phyloP scores from a whole-genome alignment of 192 early-diverging fungal species.

The Linnemannia schmuckeri region DNA sequence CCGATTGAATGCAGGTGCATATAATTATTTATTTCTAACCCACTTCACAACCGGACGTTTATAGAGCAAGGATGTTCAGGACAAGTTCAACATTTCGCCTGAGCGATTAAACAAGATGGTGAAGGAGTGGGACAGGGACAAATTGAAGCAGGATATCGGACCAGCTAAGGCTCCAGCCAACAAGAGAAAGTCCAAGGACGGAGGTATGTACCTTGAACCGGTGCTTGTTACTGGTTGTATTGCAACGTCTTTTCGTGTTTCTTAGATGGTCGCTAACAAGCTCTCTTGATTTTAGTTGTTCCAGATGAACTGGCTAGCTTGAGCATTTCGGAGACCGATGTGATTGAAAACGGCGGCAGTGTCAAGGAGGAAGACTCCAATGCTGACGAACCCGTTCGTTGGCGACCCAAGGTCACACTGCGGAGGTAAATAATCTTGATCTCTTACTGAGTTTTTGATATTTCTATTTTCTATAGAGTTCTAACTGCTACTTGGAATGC shows the following conservation, averaged over 20 bases:
- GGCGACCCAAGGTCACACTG: conserved; percentile 41
- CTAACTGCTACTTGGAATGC: not conserved
- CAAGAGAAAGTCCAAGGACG: conserved; percentile 32
- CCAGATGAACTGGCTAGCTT: conserved; percentile 37
- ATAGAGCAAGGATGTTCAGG: conserved; percentile 65
- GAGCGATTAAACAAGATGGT: conserved; percentile 64
- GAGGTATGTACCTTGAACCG: conserved; percentile 12
- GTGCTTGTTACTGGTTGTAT: not conserved
- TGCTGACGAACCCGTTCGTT: conserved; percentile 29
- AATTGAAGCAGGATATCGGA: conserved; percentile 22
- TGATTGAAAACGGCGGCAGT: not conserved
- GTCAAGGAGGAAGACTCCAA: conserved; percentile 11
- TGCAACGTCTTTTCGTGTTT: not conserved
- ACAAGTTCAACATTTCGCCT: conserved; percentile 67
- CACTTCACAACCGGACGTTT: not conserved
- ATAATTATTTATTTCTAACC: conserved; percentile 11
- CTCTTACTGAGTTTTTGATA: not conserved
- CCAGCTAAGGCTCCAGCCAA: conserved; percentile 35
- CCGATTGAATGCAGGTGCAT: too few relatives aligned
- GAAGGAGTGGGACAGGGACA: conserved; percentile 60
- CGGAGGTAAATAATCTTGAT: conserved; percentile 20
- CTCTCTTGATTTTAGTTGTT: not conserved
- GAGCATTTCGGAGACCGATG: conserved; percentile 9
- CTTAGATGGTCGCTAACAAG: not conserved
- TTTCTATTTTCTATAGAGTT: not conserved